A percentile compares a stretch with the other conserved stretches of the same genome.
These are phyloP conservation scores for Exophiala oligosperma DNA, from an alignment of 2,329 filamentous ascomycete genomes.

Conservation along the genomic window DNA sequence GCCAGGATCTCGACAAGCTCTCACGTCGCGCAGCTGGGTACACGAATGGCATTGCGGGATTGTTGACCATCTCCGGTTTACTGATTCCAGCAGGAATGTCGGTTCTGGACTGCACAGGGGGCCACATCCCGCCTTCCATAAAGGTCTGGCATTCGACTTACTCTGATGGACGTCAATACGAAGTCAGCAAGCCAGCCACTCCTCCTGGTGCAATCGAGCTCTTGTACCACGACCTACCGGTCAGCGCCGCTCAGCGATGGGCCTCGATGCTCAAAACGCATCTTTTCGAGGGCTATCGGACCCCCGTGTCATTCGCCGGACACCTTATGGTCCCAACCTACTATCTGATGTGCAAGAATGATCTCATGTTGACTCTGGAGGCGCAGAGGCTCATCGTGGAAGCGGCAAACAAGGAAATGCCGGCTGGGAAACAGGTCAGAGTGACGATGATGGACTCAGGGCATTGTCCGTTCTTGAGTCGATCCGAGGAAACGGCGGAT, in stretches of 20 bases:
- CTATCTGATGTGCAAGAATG: conserved; percentile 16
- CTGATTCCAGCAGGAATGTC: conserved; percentile 9
- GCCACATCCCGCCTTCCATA: background rate
- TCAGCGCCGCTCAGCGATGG: background rate
- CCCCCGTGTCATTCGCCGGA: conserved; percentile 1
- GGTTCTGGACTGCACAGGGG: background rate
- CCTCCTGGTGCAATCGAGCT: conserved; percentile 3
- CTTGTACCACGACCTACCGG: conserved; percentile 12
- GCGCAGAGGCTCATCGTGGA: conserved; percentile 10
- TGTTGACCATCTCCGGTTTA: conserved; percentile 7
- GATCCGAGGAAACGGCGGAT: conserved; percentile 2
- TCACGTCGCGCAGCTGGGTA: conserved; percentile 14
- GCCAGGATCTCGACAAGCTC: conserved; percentile 13
- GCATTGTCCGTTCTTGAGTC: conserved; percentile 12
- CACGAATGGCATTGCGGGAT: conserved; percentile 22
- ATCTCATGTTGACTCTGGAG: conserved; percentile 3
- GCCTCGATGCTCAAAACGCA: conserved; percentile 8
- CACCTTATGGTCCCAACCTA: conserved; percentile 7
- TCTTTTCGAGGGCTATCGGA: conserved; percentile 1
- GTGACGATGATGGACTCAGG: conserved; percentile 1
- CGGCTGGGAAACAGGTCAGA: background rate
- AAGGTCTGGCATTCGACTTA: background rate
- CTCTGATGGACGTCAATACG: background rate
- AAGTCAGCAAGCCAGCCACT: background rate
- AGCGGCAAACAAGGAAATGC: conserved; percentile 4